A percentile compares a stretch with the other conserved stretches of the same genome.
These are phyloP conservation scores for Rhizophora mangle DNA, from an alignment of 345 rosid genomes.

Conservation along the genomic window DNA sequence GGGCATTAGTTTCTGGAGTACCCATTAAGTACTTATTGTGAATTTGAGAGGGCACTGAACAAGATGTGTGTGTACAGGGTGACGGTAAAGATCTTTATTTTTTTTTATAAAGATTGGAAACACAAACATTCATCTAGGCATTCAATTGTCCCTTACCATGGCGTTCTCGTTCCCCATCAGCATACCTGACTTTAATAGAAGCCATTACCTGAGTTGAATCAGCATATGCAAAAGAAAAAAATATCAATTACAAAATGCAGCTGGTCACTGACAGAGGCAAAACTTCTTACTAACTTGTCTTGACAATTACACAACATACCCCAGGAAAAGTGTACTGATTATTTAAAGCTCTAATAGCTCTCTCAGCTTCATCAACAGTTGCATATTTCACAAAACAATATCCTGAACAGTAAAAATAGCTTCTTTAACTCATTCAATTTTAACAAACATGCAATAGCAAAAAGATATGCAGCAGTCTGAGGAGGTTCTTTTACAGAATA, in stretches of 20 bases:
- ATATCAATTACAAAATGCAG: constrained; percentile 4
- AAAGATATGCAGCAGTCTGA: background rate
- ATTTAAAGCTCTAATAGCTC: constrained; percentile 67
- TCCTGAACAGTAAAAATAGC: constrained; percentile 41
- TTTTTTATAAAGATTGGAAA: background rate
- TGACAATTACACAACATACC: constrained; percentile 43
- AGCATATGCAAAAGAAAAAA: constrained; percentile 11
- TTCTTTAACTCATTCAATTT: background rate
- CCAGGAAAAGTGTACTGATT: constrained; percentile 68
- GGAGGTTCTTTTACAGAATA: too few species aligned
- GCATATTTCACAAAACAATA: constrained; percentile 85
- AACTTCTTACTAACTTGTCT: constrained; percentile 1
- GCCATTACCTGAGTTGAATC: constrained; percentile 41
- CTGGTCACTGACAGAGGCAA: background rate
- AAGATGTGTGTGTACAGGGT: too few species aligned
- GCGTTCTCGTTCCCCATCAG: constrained; percentile 72
- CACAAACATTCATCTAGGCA: constrained; percentile 19
- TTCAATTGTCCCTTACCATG: constrained; percentile 14
- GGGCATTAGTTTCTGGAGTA: too few species aligned
- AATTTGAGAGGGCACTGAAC: too few species aligned
- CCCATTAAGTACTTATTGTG: too few species aligned
- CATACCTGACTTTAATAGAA: constrained; percentile 68
- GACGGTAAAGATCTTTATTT: too few species aligned
- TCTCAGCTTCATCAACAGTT: constrained; percentile 59
- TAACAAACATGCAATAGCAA: background rate